Evolutionary conservation across 116 monocot genomes (phyloP), one percentile per base, ranked within the genome.

Genomic region (Zostera marina): DNA sequence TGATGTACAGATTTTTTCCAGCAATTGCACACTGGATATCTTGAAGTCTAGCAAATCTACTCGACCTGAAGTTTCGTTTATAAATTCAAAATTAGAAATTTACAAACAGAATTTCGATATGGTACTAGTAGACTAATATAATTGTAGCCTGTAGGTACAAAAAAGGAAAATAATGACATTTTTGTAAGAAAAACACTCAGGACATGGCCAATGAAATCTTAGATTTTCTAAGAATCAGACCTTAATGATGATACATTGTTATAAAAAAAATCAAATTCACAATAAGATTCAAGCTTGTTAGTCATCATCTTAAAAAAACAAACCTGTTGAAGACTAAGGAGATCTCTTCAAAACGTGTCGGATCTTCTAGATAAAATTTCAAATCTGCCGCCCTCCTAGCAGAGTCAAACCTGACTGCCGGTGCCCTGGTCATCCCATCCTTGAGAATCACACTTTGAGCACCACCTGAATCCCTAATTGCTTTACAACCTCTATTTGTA

Each of bases 401-500:
- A 10, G 79, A 70, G 10, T 61, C 72, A 17, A 96, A 74, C 66
- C 85, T 75, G 22, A 83, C 83, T 8, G 59, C 90, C 0, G 89
- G 96, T 1, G 96, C 82, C 61, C 96, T 66, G 11, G 85, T 80
- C 89, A 96, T 89, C 38, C 85, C 85, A 56, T 94, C 94, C 61
- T 67, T 64, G 3, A 82, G 24, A 41, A 94, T 81, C 7, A 94
- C 79, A 69, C 88, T 84, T 48, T 52, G 56, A n/a, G 94, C 94
- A 7, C 94, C 94, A n/a, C 94, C 94, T 0, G 79, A 82, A 62
- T 64, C 85, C 51, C 63, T 69, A 22, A 96, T 89, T 20, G 96
- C 89, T 76, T 96, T 96, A 63, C 80, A 89, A 13, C 94, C 94
- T 54, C 88, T 72, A 56, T 94, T 94, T 12, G 88, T 88, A 72